Evolutionary conservation across 768 basidiomycete genomes (phyloP).

Genomic region (Mrakia hoshinonis): DNA sequence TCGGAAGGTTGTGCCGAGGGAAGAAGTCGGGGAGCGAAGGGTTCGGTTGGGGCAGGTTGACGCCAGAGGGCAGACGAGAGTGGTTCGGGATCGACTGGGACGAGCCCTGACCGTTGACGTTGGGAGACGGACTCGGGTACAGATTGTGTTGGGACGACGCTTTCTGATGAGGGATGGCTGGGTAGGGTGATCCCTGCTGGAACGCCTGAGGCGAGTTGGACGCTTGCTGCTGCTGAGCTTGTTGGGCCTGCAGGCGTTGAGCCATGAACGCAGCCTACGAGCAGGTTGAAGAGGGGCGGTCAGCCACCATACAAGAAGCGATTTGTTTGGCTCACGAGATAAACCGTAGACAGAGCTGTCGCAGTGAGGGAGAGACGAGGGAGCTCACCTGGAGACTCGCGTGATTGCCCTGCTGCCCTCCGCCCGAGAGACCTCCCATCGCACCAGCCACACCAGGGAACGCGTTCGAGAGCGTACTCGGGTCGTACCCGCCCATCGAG

Average conservation of each 20-base stretch:
- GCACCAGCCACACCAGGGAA: background rate
- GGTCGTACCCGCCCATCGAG: conserved; percentile 1
- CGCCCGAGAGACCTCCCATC: background rate
- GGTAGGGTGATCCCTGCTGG: background rate
- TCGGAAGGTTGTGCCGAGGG: background rate
- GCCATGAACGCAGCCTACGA: conserved; percentile 6
- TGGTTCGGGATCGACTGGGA: background rate
- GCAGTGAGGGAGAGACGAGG: too few species aligned
- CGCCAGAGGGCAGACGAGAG: background rate
- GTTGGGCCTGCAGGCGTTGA: conserved; percentile 33
- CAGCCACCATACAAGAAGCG: too few species aligned
- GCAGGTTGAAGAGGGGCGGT: background rate
- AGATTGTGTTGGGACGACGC: background rate
- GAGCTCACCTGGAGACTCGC: conserved; percentile 5
- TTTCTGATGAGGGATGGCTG: background rate
- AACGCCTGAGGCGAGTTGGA: background rate
- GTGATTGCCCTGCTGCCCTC: background rate
- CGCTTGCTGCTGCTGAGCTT: conserved; percentile 33
- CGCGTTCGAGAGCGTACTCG: background rate
- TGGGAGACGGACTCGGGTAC: background rate
- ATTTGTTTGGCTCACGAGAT: too few species aligned
- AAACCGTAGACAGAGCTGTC: background rate
- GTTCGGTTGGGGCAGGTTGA: background rate
- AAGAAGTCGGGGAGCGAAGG: conserved; percentile 9
- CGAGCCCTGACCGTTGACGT: background rate